Evolutionary conservation across 2,329 filamentous ascomycete genomes (phyloP), one percentile per base, ranked within the genome.

Genomic region (Fusarium beomiforme): DNA sequence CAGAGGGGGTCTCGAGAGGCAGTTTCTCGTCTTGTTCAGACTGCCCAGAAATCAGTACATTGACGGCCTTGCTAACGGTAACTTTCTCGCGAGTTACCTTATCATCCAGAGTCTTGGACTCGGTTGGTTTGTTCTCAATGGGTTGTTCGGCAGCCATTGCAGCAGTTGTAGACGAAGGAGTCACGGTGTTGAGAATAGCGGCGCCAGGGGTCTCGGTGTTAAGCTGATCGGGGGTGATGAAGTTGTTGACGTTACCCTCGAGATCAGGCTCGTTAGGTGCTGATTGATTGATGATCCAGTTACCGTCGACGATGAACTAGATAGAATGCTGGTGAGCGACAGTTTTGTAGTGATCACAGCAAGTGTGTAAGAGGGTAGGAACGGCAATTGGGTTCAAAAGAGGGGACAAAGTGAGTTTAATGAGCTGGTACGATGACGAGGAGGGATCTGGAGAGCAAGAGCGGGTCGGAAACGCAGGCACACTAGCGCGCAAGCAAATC

Each of bases 281-380:
- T 64, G 90, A 90, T 76, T 91, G 89, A 82, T 98, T 95, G 80
- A 91, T 92, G 54, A 90, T 90, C 96, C 96, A 99, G 75, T 88
- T 89, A 75, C 93, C 93, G 87, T 99, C 94, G 74, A 98, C 95
- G 76, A 99, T 93, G 81, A 97, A 99, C 95, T 98, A 80, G 43
- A 73, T 53, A 43, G 64, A 44, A 71, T 37, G 46, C 64, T 66
- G 43, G 74, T 79, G 73, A 78, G 76, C 61, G 62, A 74, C 42
- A 43, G 50, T 31, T 56, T 61, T 46, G 8, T 8, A 66, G 21
- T 41, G 43, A 36, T 67, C 47, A 50, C 49, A 44, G 60, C 63
- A 41, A 54, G 53, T 67, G 41, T 66, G 59, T 64, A 57, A 53
- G 33, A 51, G 21, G 44, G 57, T 54, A 59, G 51, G 63, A 54